These are phyloP conservation scores for Penicillium canariense DNA, from an alignment of 495 filamentous ascomycete genomes.

Conservation along the genomic window DNA sequence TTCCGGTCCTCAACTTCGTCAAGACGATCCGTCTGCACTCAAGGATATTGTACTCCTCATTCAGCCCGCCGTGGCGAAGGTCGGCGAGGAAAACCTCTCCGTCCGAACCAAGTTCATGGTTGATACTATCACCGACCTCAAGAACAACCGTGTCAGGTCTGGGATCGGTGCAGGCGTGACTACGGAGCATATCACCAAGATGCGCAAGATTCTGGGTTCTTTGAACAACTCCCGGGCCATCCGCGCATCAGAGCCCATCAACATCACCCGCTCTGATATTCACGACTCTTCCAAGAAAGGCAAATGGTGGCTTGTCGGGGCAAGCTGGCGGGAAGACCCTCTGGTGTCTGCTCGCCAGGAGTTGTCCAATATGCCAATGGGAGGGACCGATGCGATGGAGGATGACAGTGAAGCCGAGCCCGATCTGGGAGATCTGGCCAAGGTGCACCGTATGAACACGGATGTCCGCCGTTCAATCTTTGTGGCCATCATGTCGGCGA, in stretches of 20 bases:
- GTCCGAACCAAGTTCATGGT: conserved; percentile 98
- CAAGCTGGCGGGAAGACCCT: conserved; percentile 69
- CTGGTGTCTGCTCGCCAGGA: conserved; percentile 40
- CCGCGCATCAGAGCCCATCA: conserved; percentile 76
- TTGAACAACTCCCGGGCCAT: conserved; percentile 63
- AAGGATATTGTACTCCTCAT: conserved; percentile 86
- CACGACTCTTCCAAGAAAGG: conserved; percentile 78
- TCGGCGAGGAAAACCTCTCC: conserved; percentile 68
- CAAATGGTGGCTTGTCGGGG: conserved; percentile 97
- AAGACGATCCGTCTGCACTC: conserved; percentile 86
- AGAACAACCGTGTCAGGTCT: conserved; percentile 87
- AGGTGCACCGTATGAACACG: conserved; percentile 90
- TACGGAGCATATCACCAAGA: conserved; percentile 74
- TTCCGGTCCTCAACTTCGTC: conserved; percentile 76
- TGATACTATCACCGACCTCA: conserved; percentile 88
- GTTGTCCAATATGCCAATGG: conserved; percentile 21
- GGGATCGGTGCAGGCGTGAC: conserved; percentile 59
- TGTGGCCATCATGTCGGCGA: conserved; percentile 81
- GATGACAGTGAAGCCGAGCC: conserved; percentile 54
- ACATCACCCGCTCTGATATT: conserved; percentile 77
- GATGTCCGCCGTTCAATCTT: conserved; percentile 91
- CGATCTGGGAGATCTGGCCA: conserved; percentile 72
- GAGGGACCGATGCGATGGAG: conserved; percentile 15
- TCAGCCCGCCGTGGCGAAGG: conserved; percentile 63
- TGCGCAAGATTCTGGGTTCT: conserved; percentile 78